Base-by-base conservation (phyloP, 495 filamentous ascomycete species). In the Parmelia sp. region DNA sequence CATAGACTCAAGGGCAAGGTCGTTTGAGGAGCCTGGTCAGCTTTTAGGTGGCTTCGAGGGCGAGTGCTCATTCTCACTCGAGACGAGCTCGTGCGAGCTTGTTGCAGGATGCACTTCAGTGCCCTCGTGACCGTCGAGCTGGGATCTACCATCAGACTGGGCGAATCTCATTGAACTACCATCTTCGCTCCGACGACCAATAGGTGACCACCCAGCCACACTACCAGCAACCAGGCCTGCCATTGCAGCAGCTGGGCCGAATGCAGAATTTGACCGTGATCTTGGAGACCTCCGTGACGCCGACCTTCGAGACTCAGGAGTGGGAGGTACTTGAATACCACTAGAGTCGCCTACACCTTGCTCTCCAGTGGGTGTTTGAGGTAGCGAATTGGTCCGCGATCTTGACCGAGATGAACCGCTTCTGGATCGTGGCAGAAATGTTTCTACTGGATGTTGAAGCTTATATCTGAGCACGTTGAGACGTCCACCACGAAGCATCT, bases 121-220 rank as follows among this genome's bases (percentile, higher is more conserved):
- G 57, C 84, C 83, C n/a, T 74, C 76, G 56, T 80, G 75, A 17
- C 70, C 66, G 51, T 83, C 81, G 17, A 85, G 65, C 7, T 82
- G 82, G 4, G 76, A 74, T 44, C 78, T 77, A 21, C 71, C 73
- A 9, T 71, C 72, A 2, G 51, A 55, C 19, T 77, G 74, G 0
- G 79, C 71, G 68, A 86, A 85, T 14, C 75, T 77, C 65, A 80
- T 70, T 0, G 80, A 78, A 29, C 10, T 33, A 45, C 83, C 83
- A n/a, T 73, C 73, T 35, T 82, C 83, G 35, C 78, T 73, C 23
- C 70, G 68, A 29, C 83, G 78, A 61, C 91, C 90, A 61, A 94
- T 89, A 0, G 92, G 92, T 57, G 91, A 95, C 91, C 90, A 96
- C 49, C 90, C 90, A 40, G 84, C 90, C 57, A 96, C 86, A 74